Conservation (phyloP, 768 basidiomycete species). For the Astraeus odoratus region DNA sequence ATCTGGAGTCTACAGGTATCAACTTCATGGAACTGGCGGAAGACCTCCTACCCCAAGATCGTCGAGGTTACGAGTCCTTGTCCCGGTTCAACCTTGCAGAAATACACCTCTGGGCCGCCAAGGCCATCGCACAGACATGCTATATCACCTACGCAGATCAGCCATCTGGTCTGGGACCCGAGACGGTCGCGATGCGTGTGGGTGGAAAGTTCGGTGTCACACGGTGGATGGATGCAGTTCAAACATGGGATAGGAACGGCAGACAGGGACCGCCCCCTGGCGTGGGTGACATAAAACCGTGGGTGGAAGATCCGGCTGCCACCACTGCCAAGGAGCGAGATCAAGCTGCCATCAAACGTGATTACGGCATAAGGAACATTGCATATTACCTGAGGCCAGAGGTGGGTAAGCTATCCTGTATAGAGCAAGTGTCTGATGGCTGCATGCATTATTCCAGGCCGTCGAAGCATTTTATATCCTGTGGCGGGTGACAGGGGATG, state of each 20-base stretch:
- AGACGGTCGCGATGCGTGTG: slow-evolving; percentile 37
- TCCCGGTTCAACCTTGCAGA: slow-evolving; percentile 46
- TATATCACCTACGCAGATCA: slow-evolving; percentile 68
- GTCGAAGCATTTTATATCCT: slow-evolving; percentile 67
- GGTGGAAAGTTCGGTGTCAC: slow-evolving; percentile 17
- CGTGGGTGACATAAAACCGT: slow-evolving; percentile 31
- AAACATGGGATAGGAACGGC: slow-evolving; percentile 43
- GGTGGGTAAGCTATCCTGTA: slow-evolving; percentile 31
- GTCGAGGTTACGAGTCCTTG: slow-evolving; percentile 32
- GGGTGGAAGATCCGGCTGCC: slow-evolving; percentile 19
- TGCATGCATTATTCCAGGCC: slow-evolving; percentile 37
- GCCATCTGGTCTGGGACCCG: slow-evolving; percentile 61
- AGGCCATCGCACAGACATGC: slow-evolving; percentile 68
- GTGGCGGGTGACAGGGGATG: slow-evolving; percentile 63
- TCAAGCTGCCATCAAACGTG: slow-evolving; percentile 30
- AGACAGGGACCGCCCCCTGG: slow-evolving; percentile 47
- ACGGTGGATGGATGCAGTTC: slow-evolving; percentile 28
- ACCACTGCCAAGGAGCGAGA: slow-evolving; percentile 14
- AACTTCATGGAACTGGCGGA: slow-evolving; percentile 32
- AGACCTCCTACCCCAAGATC: slow-evolving; percentile 15
- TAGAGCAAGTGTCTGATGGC: no score
- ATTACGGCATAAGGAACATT: slow-evolving; percentile 43
- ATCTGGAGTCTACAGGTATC: slow-evolving; percentile 43
- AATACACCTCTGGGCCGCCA: slow-evolving; percentile 70
- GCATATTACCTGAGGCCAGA: slow-evolving; percentile 65